Conservation (phyloP, 2,329 filamentous ascomycete species). For the Colletotrichum viniferum region DNA sequence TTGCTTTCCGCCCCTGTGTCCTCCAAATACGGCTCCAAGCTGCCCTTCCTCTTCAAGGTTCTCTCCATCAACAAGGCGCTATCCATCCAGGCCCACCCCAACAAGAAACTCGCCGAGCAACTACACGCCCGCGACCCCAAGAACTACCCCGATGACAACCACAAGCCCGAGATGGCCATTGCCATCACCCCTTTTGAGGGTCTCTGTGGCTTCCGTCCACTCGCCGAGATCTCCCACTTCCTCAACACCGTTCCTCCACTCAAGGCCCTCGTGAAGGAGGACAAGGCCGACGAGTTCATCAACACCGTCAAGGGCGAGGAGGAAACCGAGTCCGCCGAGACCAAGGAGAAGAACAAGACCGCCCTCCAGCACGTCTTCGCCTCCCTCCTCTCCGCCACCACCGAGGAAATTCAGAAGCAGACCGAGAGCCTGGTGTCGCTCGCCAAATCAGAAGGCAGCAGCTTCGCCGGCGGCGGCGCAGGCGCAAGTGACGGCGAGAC, state of each 20-base stretch:
- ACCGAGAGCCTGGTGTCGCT: slow-evolving; percentile 72
- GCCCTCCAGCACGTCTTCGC: slow-evolving; percentile 78
- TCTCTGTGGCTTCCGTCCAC: slow-evolving; percentile 90
- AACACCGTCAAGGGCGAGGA: slow-evolving; percentile 47
- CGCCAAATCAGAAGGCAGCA: slow-evolving; percentile 68
- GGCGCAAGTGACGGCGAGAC: slow-evolving; percentile 70
- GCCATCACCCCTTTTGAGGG: slow-evolving; percentile 96
- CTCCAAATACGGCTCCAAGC: slow-evolving; percentile 77
- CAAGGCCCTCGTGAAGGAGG: slow-evolving; percentile 69
- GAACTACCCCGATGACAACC: slow-evolving; percentile 99
- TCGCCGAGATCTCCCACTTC: slow-evolving; percentile 87
- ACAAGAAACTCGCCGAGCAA: slow-evolving; percentile 88
- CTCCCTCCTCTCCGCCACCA: slow-evolving; percentile 77
- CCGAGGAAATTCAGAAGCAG: slow-evolving; percentile 63
- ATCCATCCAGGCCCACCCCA: slow-evolving; percentile 95
- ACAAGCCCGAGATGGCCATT: slow-evolving; percentile 99
- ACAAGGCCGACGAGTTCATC: slow-evolving; percentile 62
- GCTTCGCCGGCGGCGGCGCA: slow-evolving; percentile 75
- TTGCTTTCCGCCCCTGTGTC: slow-evolving; percentile 77
- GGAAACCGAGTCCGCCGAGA: slow-evolving; percentile 54
- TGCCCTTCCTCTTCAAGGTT: slow-evolving; percentile 98
- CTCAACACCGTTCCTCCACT: slow-evolving; percentile 63
- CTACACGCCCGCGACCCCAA: slow-evolving; percentile 85
- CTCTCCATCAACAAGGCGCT: slow-evolving; percentile 94
- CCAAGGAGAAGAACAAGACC: slow-evolving; percentile 82